Evolutionary conservation across 352 stramenopile species (phyloP).

Genomic region (Lagenidium giganteum): DNA sequence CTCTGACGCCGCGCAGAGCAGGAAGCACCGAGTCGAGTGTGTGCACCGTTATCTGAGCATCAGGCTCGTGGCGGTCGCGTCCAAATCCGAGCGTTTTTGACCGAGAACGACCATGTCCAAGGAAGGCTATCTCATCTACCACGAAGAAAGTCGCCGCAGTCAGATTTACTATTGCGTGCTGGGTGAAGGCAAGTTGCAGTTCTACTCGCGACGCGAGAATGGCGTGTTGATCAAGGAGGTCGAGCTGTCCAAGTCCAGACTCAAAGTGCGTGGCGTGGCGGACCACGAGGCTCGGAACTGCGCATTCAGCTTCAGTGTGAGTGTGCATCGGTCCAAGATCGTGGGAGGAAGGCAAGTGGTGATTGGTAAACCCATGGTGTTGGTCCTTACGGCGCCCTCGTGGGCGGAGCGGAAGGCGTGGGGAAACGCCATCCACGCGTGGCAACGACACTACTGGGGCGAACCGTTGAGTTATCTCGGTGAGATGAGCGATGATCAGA

Average conservation of each 20-base stretch:
- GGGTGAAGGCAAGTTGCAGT: constrained; percentile 67
- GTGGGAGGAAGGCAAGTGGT: constrained; percentile 62
- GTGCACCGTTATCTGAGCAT: neutral
- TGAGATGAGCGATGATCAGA: constrained; percentile 43
- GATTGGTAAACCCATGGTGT: constrained; percentile 40
- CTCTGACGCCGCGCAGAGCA: too few relatives aligned
- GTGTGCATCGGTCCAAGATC: constrained; percentile 67
- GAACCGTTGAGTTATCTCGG: constrained; percentile 59
- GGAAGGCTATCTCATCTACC: constrained; percentile 74
- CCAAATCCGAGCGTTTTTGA: neutral
- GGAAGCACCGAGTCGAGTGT: too few relatives aligned
- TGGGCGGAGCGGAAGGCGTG: constrained; percentile 77
- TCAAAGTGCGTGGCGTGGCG: constrained; percentile 74
- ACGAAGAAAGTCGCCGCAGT: constrained; percentile 59
- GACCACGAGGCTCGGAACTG: constrained; percentile 66
- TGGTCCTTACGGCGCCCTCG: constrained; percentile 65
- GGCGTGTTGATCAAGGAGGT: constrained; percentile 66
- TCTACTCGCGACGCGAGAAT: constrained; percentile 56
- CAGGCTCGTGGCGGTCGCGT: neutral
- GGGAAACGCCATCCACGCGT: constrained; percentile 84
- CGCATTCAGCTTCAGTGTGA: constrained; percentile 72
- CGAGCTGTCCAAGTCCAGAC: constrained; percentile 58
- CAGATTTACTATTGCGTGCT: constrained; percentile 80
- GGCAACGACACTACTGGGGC: constrained; percentile 84
- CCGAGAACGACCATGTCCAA: constrained; percentile 65